Percentiles rank a stretch among this genome's conserved stretches.
Evolutionary conservation across 176 grass and related monocot species (phyloP).

Genomic region (Lolium perenne): DNA sequence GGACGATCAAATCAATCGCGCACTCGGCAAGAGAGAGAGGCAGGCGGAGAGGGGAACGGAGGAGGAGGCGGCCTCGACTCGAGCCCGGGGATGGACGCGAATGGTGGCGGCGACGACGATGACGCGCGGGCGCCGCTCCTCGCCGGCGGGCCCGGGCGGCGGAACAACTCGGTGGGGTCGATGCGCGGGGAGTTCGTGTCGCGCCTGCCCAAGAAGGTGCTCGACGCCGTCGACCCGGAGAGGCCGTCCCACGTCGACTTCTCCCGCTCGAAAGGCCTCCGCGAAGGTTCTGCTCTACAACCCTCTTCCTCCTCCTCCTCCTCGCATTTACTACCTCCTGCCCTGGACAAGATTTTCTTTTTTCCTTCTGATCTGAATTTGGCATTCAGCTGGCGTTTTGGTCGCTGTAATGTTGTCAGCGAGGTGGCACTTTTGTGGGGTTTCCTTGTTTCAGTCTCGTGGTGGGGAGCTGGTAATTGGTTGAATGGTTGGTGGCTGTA

Average conservation of each 20-base stretch:
- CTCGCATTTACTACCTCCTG: not conserved
- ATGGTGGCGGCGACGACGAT: slow-evolving; percentile 22
- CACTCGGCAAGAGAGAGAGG: not conserved
- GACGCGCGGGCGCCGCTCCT: slow-evolving; percentile 60
- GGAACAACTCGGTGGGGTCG: slow-evolving; percentile 71
- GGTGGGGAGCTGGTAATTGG: not conserved
- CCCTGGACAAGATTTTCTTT: not conserved
- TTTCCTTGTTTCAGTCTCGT: not conserved
- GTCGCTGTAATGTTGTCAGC: not conserved
- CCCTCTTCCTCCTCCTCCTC: not conserved
- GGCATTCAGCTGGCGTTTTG: not conserved
- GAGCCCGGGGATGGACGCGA: slow-evolving; percentile 36
- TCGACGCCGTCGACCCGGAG: slow-evolving; percentile 73
- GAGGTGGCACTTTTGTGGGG: not conserved
- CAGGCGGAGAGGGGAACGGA: not conserved
- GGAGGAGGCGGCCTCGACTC: slow-evolving; percentile 11
- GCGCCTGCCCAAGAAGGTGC: slow-evolving; percentile 82
- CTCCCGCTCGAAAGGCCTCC: slow-evolving; percentile 69
- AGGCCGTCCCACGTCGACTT: slow-evolving; percentile 65
- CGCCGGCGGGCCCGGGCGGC: slow-evolving; percentile 29
- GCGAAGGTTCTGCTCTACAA: slow-evolving; percentile 46
- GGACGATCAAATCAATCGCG: slow-evolving; percentile 15
- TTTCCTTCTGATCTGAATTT: slow-evolving; percentile 5
- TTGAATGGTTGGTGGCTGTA: slow-evolving; percentile 13
- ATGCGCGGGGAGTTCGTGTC: slow-evolving; percentile 77